Evolutionary conservation across 139 green algal genomes (phyloP).

Genomic region (Trebouxia sp.): DNA sequence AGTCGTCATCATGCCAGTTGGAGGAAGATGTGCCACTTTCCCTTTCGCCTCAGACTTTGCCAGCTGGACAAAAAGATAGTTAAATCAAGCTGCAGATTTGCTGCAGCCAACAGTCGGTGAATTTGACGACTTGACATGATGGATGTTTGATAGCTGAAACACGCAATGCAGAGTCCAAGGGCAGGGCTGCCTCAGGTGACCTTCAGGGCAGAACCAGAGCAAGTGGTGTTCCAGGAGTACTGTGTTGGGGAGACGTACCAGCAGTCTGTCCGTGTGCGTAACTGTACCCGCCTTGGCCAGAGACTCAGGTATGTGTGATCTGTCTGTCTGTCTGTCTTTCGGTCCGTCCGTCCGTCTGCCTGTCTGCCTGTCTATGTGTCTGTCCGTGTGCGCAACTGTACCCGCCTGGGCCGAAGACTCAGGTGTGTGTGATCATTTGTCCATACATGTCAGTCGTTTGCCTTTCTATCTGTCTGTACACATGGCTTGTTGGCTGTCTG

Average conservation of each 20-base stretch:
- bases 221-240: slow-evolving; percentile 53
- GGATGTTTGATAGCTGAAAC: neutral
- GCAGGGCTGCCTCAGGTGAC: slow-evolving; percentile 31
- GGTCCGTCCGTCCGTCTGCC: neutral
- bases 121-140: too few species aligned
- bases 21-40: too few species aligned
- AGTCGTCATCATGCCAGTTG: too few species aligned
- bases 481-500: too few species aligned
- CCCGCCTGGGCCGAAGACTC: too few species aligned
- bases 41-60: too few species aligned
- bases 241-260: slow-evolving; percentile 26
- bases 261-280: slow-evolving; percentile 18
- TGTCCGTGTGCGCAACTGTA: too few species aligned
- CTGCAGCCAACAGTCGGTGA: too few species aligned
- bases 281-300: slow-evolving; percentile 15
- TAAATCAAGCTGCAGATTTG: too few species aligned
- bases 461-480: neutral
- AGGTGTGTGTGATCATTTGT: too few species aligned
- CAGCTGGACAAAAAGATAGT: too few species aligned
- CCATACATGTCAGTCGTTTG: too few species aligned
- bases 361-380: neutral
- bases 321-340: neutral
- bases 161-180: slow-evolving; percentile 45
- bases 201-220: slow-evolving; percentile 52
- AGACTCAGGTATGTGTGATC: neutral